Conservation (phyloP, 495 filamentous ascomycete genomes). For the Talaromyces nanjingensis region DNA sequence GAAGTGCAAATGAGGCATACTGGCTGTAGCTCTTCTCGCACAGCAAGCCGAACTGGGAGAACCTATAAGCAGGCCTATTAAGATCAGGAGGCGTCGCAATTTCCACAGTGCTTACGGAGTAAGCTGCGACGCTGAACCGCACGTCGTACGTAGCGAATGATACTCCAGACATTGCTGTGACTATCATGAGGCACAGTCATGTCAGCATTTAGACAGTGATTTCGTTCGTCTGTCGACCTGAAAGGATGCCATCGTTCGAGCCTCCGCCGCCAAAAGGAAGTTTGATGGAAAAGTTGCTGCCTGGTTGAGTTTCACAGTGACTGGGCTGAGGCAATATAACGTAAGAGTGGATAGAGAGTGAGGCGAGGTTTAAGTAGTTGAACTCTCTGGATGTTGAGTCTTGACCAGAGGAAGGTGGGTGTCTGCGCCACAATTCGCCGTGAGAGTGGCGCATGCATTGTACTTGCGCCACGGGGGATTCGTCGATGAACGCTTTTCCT, state of each 20-base stretch:
- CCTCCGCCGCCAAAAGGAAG: background rate
- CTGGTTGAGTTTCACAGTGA: background rate
- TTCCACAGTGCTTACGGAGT: background rate
- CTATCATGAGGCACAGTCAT: background rate
- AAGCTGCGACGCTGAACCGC: background rate
- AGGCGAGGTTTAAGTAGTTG: background rate
- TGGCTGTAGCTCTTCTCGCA: background rate
- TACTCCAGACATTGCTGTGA: background rate
- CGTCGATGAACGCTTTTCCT: background rate
- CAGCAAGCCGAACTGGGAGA: background rate
- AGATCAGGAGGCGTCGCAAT: background rate
- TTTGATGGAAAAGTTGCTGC: background rate
- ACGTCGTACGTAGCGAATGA: background rate
- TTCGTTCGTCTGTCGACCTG: background rate
- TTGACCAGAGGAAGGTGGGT: background rate
- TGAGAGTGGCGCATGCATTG: background rate
- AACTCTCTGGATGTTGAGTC: background rate
- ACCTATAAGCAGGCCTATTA: background rate
- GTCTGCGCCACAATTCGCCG: background rate
- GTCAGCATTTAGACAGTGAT: background rate
- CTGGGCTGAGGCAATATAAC: background rate
- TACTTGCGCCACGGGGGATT: background rate
- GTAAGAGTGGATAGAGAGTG: background rate
- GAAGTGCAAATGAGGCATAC: background rate
- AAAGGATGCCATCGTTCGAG: background rate